phyloP scores from a whole-genome alignment of 2,329 filamentous ascomycete species.

The Conoideocrella luteorostrata region DNA sequence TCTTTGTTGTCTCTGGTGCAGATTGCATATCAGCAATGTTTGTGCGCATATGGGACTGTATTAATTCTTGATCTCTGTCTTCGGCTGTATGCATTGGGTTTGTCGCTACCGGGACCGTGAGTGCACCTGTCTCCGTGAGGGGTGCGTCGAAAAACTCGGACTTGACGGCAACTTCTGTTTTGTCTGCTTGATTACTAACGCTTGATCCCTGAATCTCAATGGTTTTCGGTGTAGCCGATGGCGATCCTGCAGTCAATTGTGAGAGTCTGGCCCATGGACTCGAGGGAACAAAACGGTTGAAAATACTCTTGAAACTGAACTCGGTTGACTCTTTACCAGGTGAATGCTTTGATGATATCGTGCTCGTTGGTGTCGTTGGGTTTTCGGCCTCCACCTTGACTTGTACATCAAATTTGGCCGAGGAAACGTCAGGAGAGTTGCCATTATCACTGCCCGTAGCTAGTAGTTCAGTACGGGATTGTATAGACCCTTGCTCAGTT shows the following conservation, averaged over 20 bases:
- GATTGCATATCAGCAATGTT: no score
- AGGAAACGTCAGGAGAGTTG: neutral
- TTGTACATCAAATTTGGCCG: neutral
- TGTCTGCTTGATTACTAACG: neutral
- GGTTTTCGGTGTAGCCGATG: neutral
- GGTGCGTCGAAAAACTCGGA: no score
- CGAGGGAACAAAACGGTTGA: slow-evolving; percentile 18
- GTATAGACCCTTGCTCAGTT: no score
- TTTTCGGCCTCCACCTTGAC: neutral
- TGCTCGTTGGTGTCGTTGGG: neutral
- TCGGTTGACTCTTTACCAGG: slow-evolving; percentile 7
- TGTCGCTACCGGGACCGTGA: no score
- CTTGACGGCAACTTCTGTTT: neutral
- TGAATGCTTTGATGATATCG: neutral
- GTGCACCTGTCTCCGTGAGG: no score
- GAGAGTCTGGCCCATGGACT: slow-evolving; percentile 19
- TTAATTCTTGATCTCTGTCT: no score
- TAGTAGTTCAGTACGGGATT: no score
- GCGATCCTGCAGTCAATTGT: slow-evolving; percentile 6
- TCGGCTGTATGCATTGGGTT: no score
- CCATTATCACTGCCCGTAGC: no score
- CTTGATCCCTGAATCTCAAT: neutral
- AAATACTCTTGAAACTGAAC: slow-evolving; percentile 17
- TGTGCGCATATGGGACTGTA: no score
- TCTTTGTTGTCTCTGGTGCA: no score